phyloP scores from a whole-genome alignment of 192 early-diverging fungal genomes.

The Phlyctochytrium bullatum region DNA sequence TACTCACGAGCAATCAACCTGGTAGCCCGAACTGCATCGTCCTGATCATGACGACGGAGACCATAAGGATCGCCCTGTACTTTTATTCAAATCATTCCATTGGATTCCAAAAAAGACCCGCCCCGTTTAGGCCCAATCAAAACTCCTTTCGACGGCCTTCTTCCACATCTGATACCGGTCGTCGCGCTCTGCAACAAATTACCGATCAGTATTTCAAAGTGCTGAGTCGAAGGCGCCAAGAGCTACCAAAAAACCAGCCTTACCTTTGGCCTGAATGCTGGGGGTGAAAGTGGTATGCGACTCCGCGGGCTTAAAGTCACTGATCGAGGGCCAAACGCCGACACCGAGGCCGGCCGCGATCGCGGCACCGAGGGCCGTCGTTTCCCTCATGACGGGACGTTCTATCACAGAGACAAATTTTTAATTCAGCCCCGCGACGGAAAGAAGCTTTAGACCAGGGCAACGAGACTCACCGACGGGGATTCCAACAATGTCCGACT shows the following conservation, averaged over 20 bases:
- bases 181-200: slow-evolving; percentile 48
- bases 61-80: no score
- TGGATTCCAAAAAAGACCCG: no score
- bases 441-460: neutral
- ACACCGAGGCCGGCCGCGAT: slow-evolving; percentile 81
- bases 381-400: slow-evolving; percentile 85
- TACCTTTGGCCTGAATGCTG: slow-evolving; percentile 8
- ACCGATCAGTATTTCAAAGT: no score
- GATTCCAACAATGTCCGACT: slow-evolving; percentile 80
- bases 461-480: slow-evolving; percentile 51
- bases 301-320: slow-evolving; percentile 50
- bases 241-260: slow-evolving; percentile 20
- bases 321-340: slow-evolving; percentile 59
- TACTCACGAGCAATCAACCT: no score
- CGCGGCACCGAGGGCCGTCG: slow-evolving; percentile 88
- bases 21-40: no score
- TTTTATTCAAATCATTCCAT: no score
- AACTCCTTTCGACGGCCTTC: slow-evolving; percentile 69
- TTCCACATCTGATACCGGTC: slow-evolving; percentile 66
- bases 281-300: slow-evolving; percentile 25
- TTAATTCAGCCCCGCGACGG: neutral
- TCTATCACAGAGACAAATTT: slow-evolving; percentile 15
- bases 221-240: no score
- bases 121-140: slow-evolving; percentile 45
- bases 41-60: no score